These are phyloP conservation scores for Nitzschia palea DNA, from an alignment of 108 stramenopile species.

Conservation along the genomic window DNA sequence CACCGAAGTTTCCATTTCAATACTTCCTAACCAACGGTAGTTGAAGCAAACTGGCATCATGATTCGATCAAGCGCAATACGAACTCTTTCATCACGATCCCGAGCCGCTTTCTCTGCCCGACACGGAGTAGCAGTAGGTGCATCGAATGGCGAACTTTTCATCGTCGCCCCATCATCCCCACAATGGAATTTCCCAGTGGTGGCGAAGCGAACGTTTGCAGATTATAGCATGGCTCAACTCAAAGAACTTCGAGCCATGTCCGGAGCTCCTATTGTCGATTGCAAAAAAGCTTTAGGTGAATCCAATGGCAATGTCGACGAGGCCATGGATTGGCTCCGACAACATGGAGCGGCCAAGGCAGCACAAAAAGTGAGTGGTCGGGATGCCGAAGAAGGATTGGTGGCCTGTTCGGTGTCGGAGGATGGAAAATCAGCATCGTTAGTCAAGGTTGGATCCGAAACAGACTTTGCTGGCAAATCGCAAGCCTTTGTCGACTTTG, in stretches of 20 bases:
- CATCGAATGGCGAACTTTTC: too few species aligned
- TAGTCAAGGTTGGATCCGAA: constrained; percentile 75
- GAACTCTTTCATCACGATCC: background rate
- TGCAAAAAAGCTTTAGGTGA: constrained; percentile 79
- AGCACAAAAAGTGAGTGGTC: constrained; percentile 58
- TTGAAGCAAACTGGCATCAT: too few species aligned
- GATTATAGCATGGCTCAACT: constrained; percentile 33
- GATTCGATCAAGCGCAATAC: background rate
- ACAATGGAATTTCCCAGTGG: background rate
- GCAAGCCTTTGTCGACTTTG: constrained; percentile 61
- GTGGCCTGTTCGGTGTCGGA: constrained; percentile 51
- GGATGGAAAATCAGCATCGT: constrained; percentile 52
- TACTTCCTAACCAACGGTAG: too few species aligned
- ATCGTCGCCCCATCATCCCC: background rate
- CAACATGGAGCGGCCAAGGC: constrained; percentile 80
- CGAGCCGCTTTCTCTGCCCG: background rate
- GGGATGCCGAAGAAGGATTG: constrained; percentile 73
- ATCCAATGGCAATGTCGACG: constrained; percentile 44
- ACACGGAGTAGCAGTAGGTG: background rate
- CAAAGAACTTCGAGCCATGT: constrained; percentile 60
- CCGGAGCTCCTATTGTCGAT: constrained; percentile 87
- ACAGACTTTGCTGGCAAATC: constrained; percentile 80
- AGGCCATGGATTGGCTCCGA: constrained; percentile 81
- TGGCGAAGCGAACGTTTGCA: constrained; percentile 11
- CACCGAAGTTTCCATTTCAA: too few species aligned